Evolutionary conservation across 805 yeast species (phyloP).

Genomic region (baker's yeast (Saccharomyces cerevisiae)): DNA sequence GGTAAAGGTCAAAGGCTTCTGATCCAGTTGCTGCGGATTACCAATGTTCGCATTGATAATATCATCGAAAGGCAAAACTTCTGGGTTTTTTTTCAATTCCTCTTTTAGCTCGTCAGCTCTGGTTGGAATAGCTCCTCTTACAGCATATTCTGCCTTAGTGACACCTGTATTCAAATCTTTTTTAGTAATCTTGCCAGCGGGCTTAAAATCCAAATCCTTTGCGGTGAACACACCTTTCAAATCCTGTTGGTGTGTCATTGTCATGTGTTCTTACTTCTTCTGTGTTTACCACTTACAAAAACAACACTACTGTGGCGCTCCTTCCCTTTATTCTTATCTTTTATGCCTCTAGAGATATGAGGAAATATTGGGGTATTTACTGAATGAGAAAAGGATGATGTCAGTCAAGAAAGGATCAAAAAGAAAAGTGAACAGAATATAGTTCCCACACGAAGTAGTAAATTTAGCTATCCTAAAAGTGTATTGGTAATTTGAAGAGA

Average conservation of each 20-base stretch:
- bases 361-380: not conserved
- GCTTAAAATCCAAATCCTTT: slow-evolving; percentile 8
- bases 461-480: too few relatives aligned
- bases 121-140: slow-evolving; percentile 86
- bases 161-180: slow-evolving; percentile 63
- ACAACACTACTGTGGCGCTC: not conserved
- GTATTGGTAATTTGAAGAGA: not conserved
- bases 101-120: slow-evolving; percentile 77
- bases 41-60: slow-evolving; percentile 92
- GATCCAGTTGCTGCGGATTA: slow-evolving; percentile 94
- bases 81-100: slow-evolving; percentile 45
- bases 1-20: slow-evolving; percentile 86
- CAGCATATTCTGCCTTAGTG: slow-evolving; percentile 87
- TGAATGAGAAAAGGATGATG: not conserved
- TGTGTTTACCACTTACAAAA: not conserved
- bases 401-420: not conserved
- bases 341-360: not conserved
- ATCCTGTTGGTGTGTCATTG: not conserved
- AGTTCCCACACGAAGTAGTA: too few relatives aligned
- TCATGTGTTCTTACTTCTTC: not conserved
- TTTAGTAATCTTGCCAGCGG: slow-evolving; percentile 33
- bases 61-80: slow-evolving; percentile 61
- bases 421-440: not conserved
- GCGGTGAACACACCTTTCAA: not conserved
- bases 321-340: not conserved